phyloP scores from a whole-genome alignment of 257 asterid genomes.

The Penstemon barbatus region DNA sequence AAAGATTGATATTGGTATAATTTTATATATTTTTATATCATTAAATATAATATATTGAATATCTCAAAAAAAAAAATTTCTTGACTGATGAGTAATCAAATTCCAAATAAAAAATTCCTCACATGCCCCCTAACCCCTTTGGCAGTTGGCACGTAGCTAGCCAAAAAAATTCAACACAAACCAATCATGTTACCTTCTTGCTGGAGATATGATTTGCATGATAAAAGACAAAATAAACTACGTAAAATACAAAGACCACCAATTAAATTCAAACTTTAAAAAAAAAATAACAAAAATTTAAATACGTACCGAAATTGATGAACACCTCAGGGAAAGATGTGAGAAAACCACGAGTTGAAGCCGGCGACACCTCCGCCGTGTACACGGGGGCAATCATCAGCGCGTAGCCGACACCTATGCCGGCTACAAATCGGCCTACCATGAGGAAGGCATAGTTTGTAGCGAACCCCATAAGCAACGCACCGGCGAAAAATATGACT shows the following conservation, averaged over 20 bases:
- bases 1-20: too few species aligned
- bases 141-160: not conserved
- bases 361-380: slow-evolving; percentile 72
- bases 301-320: slow-evolving; percentile 50
- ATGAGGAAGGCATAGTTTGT: slow-evolving; percentile 60
- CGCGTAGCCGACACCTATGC: slow-evolving; percentile 70
- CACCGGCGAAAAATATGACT: slow-evolving; percentile 57
- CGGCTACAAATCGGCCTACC: slow-evolving; percentile 69
- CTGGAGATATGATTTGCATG: not conserved
- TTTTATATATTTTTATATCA: too few species aligned
- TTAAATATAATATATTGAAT: too few species aligned
- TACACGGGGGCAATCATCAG: slow-evolving; percentile 78
- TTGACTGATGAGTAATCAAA: too few species aligned
- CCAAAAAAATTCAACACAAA: not conserved
- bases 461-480: slow-evolving; percentile 64
- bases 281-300: not conserved
- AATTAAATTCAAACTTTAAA: not conserved
- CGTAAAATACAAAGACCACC: not conserved
- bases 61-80: too few species aligned
- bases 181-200: not conserved
- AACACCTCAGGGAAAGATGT: slow-evolving; percentile 69
- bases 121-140: not conserved
- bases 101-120: not conserved
- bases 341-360: slow-evolving; percentile 61
- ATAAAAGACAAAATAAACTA: not conserved